Evolutionary conservation across 2,329 filamentous ascomycete genomes (phyloP), one percentile per base, ranked within the genome.

Genomic region (Beauveria rudraprayagi): DNA sequence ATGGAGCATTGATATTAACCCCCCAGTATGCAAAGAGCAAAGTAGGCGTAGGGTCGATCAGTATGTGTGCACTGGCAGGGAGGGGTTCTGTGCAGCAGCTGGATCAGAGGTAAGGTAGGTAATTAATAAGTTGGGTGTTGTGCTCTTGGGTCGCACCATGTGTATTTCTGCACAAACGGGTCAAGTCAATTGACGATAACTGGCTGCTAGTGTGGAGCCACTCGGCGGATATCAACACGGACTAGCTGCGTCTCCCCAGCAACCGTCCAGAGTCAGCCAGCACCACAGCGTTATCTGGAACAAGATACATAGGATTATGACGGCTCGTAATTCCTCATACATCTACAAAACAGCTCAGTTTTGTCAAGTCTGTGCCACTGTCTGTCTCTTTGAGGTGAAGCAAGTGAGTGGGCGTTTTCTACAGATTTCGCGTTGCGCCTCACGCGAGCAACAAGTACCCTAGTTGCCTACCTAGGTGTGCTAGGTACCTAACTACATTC

Each of bases 1-100:
- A 47, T 37, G 19, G 28, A 58, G 46, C 56, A 60, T 60, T 47
- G 40, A 60, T 53, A 53, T 40, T 17, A 47, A n/a, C 40, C 48
- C 41, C 60, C 47, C 41, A 48, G 60, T 10, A 52, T 51, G 59
- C 34, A 50, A 26, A 50, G 53, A 46, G 40, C 40, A 47, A 52
- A 44, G 51, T 41, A 57, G 54, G 40, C 41, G 54, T 28, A 61
- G 54, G 34, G 47, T 61, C 34, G 54, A 61, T 58, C 47, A 40
- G 60, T 52, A 48, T 61, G 60, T 61, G 51, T 50, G 43, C 44
- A 26, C 52, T 51, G 54, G 60, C 44, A 54, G 54, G 60, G 60
- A 61, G 60, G 60, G 60, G 60, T 47, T 44, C 44, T 44, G 46
- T 48, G 40, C 60, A 41, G 58, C 30, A 40, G 56, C 48, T 22